phyloP scores from a whole-genome alignment of 192 early-diverging fungal species.

The Entomortierella beljakovae region DNA sequence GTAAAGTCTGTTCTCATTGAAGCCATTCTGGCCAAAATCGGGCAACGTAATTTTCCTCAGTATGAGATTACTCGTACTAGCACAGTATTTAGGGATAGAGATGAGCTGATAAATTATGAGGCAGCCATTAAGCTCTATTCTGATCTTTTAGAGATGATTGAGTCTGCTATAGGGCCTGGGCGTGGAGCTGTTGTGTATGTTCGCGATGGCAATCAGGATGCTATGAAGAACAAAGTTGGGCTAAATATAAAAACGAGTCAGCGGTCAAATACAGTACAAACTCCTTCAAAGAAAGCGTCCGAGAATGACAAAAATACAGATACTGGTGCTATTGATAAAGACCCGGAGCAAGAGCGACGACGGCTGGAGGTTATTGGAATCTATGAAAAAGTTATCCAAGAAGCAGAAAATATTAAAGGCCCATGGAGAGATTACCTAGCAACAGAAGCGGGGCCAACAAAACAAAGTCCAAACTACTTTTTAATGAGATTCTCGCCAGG shows the following conservation, averaged over 20 bases:
- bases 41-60: slow-evolving; percentile 49
- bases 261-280: background rate
- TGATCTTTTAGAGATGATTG: slow-evolving; percentile 32
- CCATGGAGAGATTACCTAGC: slow-evolving; percentile 41
- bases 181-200: slow-evolving; percentile 30
- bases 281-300: background rate
- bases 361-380: slow-evolving; percentile 39
- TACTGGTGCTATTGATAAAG: slow-evolving; percentile 3
- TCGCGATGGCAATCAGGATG: slow-evolving; percentile 13
- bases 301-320: background rate
- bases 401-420: slow-evolving; percentile 31
- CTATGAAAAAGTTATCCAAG: slow-evolving; percentile 43
- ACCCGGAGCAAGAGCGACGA: slow-evolving; percentile 28
- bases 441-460: slow-evolving; percentile 21
- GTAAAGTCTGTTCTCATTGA: slow-evolving; percentile 39
- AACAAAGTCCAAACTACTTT: slow-evolving; percentile 35
- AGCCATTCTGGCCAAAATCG: slow-evolving; percentile 57
- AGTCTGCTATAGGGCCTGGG: slow-evolving; percentile 34
- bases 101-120: slow-evolving; percentile 55
- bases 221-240: background rate
- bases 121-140: slow-evolving; percentile 52
- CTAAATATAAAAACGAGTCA: background rate
- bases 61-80: slow-evolving; percentile 53
- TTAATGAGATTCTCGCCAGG: slow-evolving; percentile 43
- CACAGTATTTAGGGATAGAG: slow-evolving; percentile 42